Conservation (phyloP, 129 eudicot species). For the Daucus carota region DH1_v3.0 NC_030389.2:8924501-8925000, state of each 20-base stretch:
- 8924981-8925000: conserved; percentile 94
- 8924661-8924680: no score
- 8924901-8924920: conserved; percentile 27
- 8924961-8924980: conserved; percentile 78
- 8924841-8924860: conserved; percentile 12
- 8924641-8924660: no score
- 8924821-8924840: conserved; percentile 10
- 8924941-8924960: conserved; percentile 53
- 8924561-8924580: no score
- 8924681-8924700: no score
- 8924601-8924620: no score
- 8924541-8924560: no score
- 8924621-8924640: no score
- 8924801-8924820: neutral
- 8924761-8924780: neutral
- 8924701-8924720: no score
- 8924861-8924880: conserved; percentile 41
- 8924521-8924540: no score
- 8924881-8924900: conserved; percentile 19
- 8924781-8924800: neutral
- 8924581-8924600: no score
- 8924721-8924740: neutral
- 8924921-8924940: conserved; percentile 79
- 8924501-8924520: no score
- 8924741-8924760: neutral